Conservation (phyloP, 2,329 filamentous ascomycete genomes). For the Tolypocladium amazonense region DNA sequence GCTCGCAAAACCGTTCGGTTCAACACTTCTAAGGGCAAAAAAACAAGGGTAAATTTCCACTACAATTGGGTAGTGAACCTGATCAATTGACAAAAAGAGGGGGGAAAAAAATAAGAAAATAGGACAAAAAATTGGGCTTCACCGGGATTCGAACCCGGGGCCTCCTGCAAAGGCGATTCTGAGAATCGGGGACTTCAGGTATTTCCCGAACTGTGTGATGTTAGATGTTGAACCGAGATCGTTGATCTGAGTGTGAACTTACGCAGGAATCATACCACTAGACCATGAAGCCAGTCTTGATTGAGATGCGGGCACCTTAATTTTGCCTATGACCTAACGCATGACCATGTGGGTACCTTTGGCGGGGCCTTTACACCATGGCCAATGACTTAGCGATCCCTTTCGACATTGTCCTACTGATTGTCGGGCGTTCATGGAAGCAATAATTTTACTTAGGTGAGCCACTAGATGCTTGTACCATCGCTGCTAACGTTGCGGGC, state of each 20-base stretch:
- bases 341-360: not conserved
- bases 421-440: no score
- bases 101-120: not conserved
- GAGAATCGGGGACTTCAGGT: conserved; percentile 7
- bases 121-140: conserved; percentile 7
- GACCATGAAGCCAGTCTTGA: conserved; percentile 8
- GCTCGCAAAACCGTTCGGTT: no score
- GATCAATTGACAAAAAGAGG: no score
- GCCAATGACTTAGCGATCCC: no score
- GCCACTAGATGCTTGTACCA: no score
- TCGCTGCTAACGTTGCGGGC: no score
- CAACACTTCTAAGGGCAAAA: no score
- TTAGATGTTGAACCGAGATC: not conserved
- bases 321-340: not conserved
- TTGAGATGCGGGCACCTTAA: not conserved
- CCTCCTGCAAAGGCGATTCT: conserved; percentile 11
- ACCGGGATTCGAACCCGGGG: conserved; percentile 12
- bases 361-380: not conserved
- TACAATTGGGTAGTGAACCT: no score
- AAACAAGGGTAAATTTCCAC: no score
- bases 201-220: not conserved
- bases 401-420: no score
- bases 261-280: conserved; percentile 15
- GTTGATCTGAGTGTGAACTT: not conserved
- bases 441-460: no score